Conservation (phyloP, 2,329 filamentous ascomycete species). For the Domatiomyces globalis region DNA sequence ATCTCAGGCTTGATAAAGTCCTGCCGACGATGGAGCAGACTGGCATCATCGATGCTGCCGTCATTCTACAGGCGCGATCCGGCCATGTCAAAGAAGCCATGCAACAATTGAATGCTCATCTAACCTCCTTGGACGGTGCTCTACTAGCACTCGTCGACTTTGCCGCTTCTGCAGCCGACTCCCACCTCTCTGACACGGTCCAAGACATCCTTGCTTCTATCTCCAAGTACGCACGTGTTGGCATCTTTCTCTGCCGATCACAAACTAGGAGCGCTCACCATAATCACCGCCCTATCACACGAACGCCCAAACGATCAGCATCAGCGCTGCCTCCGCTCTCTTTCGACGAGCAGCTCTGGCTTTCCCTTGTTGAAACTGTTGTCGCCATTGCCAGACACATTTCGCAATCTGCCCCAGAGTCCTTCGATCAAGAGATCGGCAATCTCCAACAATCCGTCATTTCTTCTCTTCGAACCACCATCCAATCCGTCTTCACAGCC, state of each 20-base stretch:
- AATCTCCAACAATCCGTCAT: neutral
- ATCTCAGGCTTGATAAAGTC: constrained; percentile 65
- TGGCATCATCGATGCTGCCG: constrained; percentile 81
- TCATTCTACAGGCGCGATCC: constrained; percentile 78
- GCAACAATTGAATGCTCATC: constrained; percentile 65
- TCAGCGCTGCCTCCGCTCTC: constrained; percentile 34
- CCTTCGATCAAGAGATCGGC: constrained; percentile 3
- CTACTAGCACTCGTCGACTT: constrained; percentile 43
- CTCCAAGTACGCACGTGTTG: constrained; percentile 81
- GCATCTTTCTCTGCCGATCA: constrained; percentile 87
- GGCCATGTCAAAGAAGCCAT: constrained; percentile 74
- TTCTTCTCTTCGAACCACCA: constrained; percentile 54
- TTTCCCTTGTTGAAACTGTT: constrained; percentile 49
- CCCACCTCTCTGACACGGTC: constrained; percentile 49
- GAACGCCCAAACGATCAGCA: neutral
- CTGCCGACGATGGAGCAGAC: constrained; percentile 79
- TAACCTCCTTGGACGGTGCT: constrained; percentile 65
- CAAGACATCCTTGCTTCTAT: constrained; percentile 62
- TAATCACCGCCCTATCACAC: neutral
- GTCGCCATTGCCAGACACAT: constrained; percentile 51
- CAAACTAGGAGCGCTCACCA: constrained; percentile 43
- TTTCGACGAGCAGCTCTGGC: constrained; percentile 50
- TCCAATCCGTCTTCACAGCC: constrained; percentile 83
- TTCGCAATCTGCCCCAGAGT: constrained; percentile 27
- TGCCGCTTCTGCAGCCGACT: constrained; percentile 36